These are phyloP conservation scores for Ettlia oleoabundans DNA, from an alignment of 139 green algal genomes.

Conservation along the genomic window DNA sequence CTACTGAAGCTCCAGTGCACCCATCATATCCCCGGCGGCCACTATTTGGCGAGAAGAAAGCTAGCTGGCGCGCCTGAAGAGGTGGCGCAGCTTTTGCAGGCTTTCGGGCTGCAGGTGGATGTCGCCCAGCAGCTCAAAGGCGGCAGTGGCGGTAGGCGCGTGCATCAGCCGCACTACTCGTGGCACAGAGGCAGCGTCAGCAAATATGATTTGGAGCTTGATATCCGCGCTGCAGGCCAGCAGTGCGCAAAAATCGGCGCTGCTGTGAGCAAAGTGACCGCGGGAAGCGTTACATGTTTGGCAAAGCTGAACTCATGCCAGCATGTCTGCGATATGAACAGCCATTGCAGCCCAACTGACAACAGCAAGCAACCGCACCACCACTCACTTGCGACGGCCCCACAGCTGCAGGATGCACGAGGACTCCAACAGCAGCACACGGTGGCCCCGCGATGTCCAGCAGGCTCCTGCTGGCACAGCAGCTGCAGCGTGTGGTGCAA, in stretches of 20 bases:
- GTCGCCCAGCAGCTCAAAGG: slow-evolving; percentile 48
- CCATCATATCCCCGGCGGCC: too few species aligned
- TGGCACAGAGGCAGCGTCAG: slow-evolving; percentile 39
- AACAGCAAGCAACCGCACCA: neutral
- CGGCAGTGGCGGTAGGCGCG: slow-evolving; percentile 24
- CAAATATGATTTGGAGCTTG: slow-evolving; percentile 48
- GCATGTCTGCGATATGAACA: neutral
- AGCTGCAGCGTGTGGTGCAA: neutral
- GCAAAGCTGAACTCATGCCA: neutral
- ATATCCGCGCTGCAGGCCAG: slow-evolving; percentile 19
- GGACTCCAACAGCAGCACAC: slow-evolving; percentile 20
- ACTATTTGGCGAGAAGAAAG: too few species aligned
- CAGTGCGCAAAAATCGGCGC: neutral
- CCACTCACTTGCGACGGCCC: neutral
- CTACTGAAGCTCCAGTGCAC: too few species aligned
- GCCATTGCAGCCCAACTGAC: neutral
- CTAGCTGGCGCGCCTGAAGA: slow-evolving; percentile 52
- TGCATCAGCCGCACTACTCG: slow-evolving; percentile 40
- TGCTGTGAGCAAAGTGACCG: neutral
- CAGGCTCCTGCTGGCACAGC: neutral
- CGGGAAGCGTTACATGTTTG: neutral
- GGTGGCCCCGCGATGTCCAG: slow-evolving; percentile 28
- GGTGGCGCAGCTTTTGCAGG: slow-evolving; percentile 48
- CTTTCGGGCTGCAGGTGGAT: slow-evolving; percentile 41
- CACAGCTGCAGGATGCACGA: slow-evolving; percentile 30